Evolutionary conservation across 768 basidiomycete species (phyloP).

Genomic region (Boletus huronensis): DNA sequence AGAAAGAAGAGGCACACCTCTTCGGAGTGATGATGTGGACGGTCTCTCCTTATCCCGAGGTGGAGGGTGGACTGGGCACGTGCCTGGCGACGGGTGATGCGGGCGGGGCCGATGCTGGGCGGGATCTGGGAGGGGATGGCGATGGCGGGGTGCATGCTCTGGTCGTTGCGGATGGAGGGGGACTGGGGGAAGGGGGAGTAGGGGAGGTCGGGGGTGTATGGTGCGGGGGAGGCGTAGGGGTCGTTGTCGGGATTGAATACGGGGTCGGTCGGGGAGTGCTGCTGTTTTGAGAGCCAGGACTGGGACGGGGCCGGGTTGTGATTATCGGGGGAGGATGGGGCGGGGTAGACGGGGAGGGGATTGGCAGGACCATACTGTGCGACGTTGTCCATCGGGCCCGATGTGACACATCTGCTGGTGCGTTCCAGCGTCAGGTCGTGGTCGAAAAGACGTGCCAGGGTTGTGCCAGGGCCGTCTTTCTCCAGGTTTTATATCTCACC

Average conservation of each 20-base stretch:
- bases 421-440: slow-evolving; percentile 24
- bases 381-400: slow-evolving; percentile 36
- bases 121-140: slow-evolving; percentile 40
- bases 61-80: slow-evolving; percentile 34
- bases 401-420: slow-evolving; percentile 35
- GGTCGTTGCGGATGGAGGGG: slow-evolving; percentile 27
- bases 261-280: slow-evolving; percentile 23
- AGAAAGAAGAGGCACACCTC: slow-evolving; percentile 20
- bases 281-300: slow-evolving; percentile 19
- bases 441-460: slow-evolving; percentile 30
- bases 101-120: slow-evolving; percentile 51
- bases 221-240: slow-evolving; percentile 28
- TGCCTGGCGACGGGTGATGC: slow-evolving; percentile 46
- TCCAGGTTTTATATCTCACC: slow-evolving; percentile 31
- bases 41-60: slow-evolving; percentile 32
- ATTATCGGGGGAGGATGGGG: slow-evolving; percentile 27
- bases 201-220: slow-evolving; percentile 27
- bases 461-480: slow-evolving; percentile 23
- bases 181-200: slow-evolving; percentile 30
- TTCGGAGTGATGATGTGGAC: slow-evolving; percentile 26
- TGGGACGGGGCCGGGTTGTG: slow-evolving; percentile 20
- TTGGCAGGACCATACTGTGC: slow-evolving; percentile 28
- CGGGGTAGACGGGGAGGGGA: slow-evolving; percentile 31
- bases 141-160: slow-evolving; percentile 26
- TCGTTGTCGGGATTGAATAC: slow-evolving; percentile 36